Evolutionary conservation across 768 basidiomycete species (phyloP), one percentile per base, ranked within the genome.

Genomic region (Amanita exitialis): DNA sequence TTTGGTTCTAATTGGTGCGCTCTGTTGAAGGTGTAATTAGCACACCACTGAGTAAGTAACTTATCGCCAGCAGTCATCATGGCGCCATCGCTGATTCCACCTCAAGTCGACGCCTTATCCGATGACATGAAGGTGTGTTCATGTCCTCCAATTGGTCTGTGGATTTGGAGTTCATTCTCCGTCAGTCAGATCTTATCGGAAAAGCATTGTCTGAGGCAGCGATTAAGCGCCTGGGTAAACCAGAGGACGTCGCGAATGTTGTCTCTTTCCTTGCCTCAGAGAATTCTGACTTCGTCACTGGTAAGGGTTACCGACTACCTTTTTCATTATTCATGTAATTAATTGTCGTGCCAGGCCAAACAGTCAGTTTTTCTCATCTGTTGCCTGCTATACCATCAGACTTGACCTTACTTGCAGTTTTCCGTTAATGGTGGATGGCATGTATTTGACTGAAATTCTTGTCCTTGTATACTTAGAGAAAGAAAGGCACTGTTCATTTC

Each of bases 181-280:
- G 8, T 6, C 35, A 18, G 13, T 15, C 32, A 9, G 0, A 32
- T n/a, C 6, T 34, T 18, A 3, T 46, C 30, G 5, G 8, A 28
- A 30, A 16, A 18, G 15, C 4, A 4, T 6, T 13, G 18, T 8
- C 15, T 2, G 6, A 20, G 18, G 27, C 25, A 2, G 30, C 42
- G 10, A 7, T 35, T 6, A 42, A 42, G 4, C 30, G 30, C 30
- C 4, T 18, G 10, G 61, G 60, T 6, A 36, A 45, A 3, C 57
- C 61, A 27, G 53, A 63, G 6, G 72, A 70, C 30, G 36, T 72
- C n/a, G 68, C 68, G 1, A 58, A 52, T 15, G 60, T 73, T 0
- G 72, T 72, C 3, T 60, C 66, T 5, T 72, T 64, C 53, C 56
- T 73, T 16, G 66, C 53, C 1, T 66, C 65, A 1, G 59, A 63